Conservation (phyloP, 176 grass and related monocot species). For the Pontederia crassipes region DNA sequence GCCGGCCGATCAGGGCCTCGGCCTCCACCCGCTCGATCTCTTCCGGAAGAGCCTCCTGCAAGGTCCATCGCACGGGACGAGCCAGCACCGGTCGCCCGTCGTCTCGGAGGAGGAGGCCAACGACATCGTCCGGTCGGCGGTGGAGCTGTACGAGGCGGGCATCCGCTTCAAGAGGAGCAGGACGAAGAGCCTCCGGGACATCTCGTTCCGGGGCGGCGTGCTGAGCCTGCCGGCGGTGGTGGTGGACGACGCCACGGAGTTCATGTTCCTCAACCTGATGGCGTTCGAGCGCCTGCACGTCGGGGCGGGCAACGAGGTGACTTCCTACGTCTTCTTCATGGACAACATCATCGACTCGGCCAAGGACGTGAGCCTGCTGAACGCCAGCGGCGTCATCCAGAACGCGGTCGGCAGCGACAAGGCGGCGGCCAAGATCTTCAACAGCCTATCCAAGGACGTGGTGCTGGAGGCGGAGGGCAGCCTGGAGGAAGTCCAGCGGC, state of each 20-base stretch:
- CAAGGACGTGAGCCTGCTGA: conserved; percentile 63
- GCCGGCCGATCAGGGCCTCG: neutral
- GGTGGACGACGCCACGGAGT: conserved; percentile 78
- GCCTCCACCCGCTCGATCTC: conserved; percentile 46
- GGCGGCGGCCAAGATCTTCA: conserved; percentile 63
- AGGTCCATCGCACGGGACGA: neutral
- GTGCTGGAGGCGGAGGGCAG: conserved; percentile 41
- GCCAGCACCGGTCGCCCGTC: neutral
- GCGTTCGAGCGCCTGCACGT: conserved; percentile 82
- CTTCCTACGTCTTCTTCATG: conserved; percentile 94
- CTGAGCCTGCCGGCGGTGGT: conserved; percentile 39
- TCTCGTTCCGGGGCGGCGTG: conserved; percentile 41
- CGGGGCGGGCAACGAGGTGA: conserved; percentile 64
- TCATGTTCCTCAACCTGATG: conserved; percentile 85
- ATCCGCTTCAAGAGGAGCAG: conserved; percentile 45
- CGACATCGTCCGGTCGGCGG: conserved; percentile 55
- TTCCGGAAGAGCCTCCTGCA: conserved; percentile 48
- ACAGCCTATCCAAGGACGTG: conserved; percentile 64
- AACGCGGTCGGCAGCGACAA: conserved; percentile 67
- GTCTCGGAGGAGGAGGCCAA: neutral
- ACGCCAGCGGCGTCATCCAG: conserved; percentile 53
- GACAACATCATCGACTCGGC: conserved; percentile 71
- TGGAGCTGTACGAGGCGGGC: conserved; percentile 74
- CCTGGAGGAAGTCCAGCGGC: conserved; percentile 48
- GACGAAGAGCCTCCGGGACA: conserved; percentile 39